Conservation (phyloP, 2,329 filamentous ascomycete genomes). For the Talaromyces sp. region DNA sequence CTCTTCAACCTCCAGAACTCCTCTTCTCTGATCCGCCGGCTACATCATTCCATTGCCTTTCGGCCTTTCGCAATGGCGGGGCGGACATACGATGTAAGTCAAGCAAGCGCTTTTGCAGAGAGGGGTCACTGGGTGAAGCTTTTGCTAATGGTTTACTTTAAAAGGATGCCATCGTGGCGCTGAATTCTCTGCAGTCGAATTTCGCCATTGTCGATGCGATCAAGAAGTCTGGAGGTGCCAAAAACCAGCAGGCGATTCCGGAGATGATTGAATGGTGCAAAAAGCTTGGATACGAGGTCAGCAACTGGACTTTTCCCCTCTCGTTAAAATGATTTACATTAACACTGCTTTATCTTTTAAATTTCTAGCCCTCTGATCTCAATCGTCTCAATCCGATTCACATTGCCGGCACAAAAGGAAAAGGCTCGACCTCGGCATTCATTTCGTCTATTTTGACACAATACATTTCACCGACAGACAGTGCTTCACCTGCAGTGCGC, state of each 20-base stretch:
- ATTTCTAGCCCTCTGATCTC: constrained; percentile 54
- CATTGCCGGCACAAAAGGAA: constrained; percentile 90
- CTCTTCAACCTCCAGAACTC: constrained; percentile 16
- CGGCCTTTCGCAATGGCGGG: constrained; percentile 28
- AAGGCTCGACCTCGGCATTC: constrained; percentile 83
- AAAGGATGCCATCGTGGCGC: constrained; percentile 66
- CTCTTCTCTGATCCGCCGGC: constrained; percentile 15
- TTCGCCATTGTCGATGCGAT: constrained; percentile 71
- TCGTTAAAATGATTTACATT: background rate
- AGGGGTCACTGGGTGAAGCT: background rate
- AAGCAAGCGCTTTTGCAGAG: background rate
- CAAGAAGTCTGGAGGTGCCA: constrained; percentile 64
- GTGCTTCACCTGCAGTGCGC: constrained; percentile 31
- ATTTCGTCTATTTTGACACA: constrained; percentile 71
- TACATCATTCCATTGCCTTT: constrained; percentile 27
- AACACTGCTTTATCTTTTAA: background rate
- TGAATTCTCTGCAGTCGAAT: constrained; percentile 77
- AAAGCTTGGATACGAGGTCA: constrained; percentile 69
- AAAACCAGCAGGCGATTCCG: constrained; percentile 71
- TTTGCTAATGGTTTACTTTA: background rate
- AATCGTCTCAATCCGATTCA: constrained; percentile 64
- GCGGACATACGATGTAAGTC: constrained; percentile 34
- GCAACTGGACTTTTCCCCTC: constrained; percentile 25
- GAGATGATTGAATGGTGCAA: constrained; percentile 76
- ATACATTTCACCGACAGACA: constrained; percentile 39